Base-by-base conservation (phyloP, 2,329 filamentous ascomycete genomes). In the Trichoderma cornu-damae region DNA sequence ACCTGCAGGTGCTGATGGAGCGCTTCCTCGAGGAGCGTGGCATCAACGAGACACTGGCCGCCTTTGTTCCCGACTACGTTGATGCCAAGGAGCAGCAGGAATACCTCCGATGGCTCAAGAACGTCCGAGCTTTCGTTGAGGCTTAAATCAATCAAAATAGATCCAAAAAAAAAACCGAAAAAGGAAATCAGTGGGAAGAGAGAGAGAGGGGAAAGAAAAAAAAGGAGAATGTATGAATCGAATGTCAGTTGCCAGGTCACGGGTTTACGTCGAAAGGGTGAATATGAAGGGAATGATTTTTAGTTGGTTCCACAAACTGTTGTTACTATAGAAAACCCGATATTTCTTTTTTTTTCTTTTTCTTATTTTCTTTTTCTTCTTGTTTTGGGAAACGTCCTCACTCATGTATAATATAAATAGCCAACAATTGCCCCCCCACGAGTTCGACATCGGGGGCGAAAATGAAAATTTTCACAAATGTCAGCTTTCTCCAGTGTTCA, bases 81-180 rank as follows among this genome's bases (percentile, higher is more conserved):
- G 91, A 97, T 71, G 84, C 89, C 76, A 99, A 99, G 86, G 94
- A 99, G 84, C 93, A 97, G 84, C 88, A 86, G 77, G 94, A 99
- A 81, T 99, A 99, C 75, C 78, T 95, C 61, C 78, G 82, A 64
- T 99, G 95, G 94, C 78, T 99, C 73, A 82, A 85, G 73, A 89
- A 88, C 70, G 82, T 96, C 74, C 94, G 93, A 84, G 78, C 76
- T 62, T 96, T 97, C 70, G 79, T 96, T 64, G 87, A 89, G 70
- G 85, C 85, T 60, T 90, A 78, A 49, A 53, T 38, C 28, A 30
- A 16, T 12, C 30, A 22, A 9, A 43, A 12, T n/a, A n/a, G n/a
- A n/a, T n/a, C n/a, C n/a, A n/a, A n/a, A n/a, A n/a, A 34, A 9
- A 32, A 32, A 20, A 18, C n/a, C n/a, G n/a, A n/a, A 42, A 42